Conservation (phyloP, 805 yeast genomes). For the Metschnikowia santaceciliae region DNA sequence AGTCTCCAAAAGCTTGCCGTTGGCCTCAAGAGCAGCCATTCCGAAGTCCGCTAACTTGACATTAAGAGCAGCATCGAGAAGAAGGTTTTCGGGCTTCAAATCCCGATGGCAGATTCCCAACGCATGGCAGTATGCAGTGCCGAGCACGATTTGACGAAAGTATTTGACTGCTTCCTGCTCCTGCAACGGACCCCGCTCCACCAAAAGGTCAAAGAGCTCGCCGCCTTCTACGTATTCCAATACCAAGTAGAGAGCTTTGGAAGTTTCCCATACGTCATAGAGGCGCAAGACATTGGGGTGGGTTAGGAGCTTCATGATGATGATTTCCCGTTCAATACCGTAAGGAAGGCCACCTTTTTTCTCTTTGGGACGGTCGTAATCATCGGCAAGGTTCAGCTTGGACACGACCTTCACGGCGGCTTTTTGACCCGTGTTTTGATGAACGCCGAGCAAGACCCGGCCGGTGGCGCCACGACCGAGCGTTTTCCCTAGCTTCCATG, state of each 20-base stretch:
- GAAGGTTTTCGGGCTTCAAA: constrained; percentile 74
- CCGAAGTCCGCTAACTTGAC: constrained; percentile 85
- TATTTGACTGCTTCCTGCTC: constrained; percentile 74
- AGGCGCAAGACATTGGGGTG: constrained; percentile 92
- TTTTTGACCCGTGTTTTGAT: constrained; percentile 62
- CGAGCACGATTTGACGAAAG: constrained; percentile 72
- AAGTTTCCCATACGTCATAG: constrained; percentile 97
- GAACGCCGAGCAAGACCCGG: constrained; percentile 70
- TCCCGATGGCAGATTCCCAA: constrained; percentile 80
- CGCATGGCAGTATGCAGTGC: constrained; percentile 78
- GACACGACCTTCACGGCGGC: constrained; percentile 85
- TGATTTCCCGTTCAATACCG: constrained; percentile 96
- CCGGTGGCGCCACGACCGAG: constrained; percentile 84
- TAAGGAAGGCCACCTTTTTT: constrained; percentile 62
- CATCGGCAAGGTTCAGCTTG: constrained; percentile 49
- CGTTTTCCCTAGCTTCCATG: constrained; percentile 78
- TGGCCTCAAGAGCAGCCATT: constrained; percentile 81
- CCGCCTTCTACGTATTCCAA: constrained; percentile 88
- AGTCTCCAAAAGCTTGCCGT: constrained; percentile 67
- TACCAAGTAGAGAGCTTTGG: constrained; percentile 77
- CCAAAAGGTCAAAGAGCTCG: constrained; percentile 72
- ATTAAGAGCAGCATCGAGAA: constrained; percentile 61
- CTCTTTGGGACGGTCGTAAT: constrained; percentile 22
- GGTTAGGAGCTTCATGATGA: constrained; percentile 91
- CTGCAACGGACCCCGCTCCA: constrained; percentile 63